Base-by-base conservation (phyloP, 805 yeast genomes). In the Brettanomyces sp. region DNA sequence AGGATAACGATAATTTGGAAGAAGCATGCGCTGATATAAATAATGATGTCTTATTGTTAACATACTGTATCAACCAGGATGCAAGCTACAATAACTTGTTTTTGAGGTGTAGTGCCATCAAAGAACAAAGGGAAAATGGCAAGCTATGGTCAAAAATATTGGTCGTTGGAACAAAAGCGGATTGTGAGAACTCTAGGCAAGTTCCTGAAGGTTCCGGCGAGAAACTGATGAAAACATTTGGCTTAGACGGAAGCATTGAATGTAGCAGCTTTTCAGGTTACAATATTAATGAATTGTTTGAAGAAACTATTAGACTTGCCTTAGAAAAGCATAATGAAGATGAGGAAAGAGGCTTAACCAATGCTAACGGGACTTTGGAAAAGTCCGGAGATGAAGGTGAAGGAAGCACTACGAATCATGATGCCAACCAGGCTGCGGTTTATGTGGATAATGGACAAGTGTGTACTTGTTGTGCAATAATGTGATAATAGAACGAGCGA, bases 231-330 rank as follows among this genome's bases (percentile, higher is more conserved):
- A 55, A 51, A 4, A 53, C 59, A 6, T 49, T 56, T 4, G 42
- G 51, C 4, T 44, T 60, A 41, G 62, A 70, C 45, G 68, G 63
- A 18, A 72, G 67, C 48, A 52, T 74, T 52, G 95, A 90, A 63
- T 83, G 95, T n/a, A 81, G 91, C 53, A 95, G 96, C 8, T 77
- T 82, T 72, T 73, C 77, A 55, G 77, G 80, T 55, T 76, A 83
- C 37, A 85, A 86, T 56, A 85, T 90, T 22, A 89, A 84, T 52
- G 86, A 85, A 54, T 85, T 88, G 0, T 90, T 90, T 56, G 68
- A 76, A 13, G 21, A 8, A 1, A 57, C 58, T 3, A 49, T 53
- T 22, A 46, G 51, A 18, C 34, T 48, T 25, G 54, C 52, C 9
- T 9, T 45, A 3, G 32, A 48, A 8, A 42, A 49, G 38, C 44